phyloP scores from a whole-genome alignment of 2,329 filamentous ascomycete genomes.

The Tolypocladium album region DNA sequence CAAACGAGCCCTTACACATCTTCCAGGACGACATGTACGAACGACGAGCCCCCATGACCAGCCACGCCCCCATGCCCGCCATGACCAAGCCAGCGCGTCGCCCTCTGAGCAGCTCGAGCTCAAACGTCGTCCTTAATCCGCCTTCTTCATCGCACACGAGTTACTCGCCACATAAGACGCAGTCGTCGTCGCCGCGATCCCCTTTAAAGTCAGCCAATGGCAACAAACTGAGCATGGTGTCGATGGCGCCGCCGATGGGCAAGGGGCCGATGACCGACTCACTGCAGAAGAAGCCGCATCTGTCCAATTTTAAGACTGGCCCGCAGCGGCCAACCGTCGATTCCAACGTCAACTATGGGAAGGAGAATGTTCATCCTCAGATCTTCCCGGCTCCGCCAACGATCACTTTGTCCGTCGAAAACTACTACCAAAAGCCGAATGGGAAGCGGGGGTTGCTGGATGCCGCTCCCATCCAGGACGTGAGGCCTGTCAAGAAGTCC shows the following conservation, averaged over 20 bases:
- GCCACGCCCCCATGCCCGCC: conserved; percentile 45
- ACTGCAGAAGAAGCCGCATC: conserved; percentile 53
- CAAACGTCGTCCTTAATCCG: conserved; percentile 59
- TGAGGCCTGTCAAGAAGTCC: conserved; percentile 54
- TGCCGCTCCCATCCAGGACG: conserved; percentile 61
- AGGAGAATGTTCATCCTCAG: conserved; percentile 45
- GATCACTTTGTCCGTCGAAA: conserved; percentile 40
- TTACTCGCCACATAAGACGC: conserved; percentile 61
- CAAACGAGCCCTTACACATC: conserved; percentile 38
- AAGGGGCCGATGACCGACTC: conserved; percentile 51
- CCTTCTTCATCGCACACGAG: conserved; percentile 39
- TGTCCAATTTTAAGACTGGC: conserved; percentile 48
- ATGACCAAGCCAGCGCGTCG: conserved; percentile 35
- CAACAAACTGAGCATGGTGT: conserved; percentile 55
- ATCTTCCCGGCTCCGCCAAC: conserved; percentile 36
- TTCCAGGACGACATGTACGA: conserved; percentile 41
- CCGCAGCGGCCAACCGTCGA: conserved; percentile 42
- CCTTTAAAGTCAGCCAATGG: conserved; percentile 41
- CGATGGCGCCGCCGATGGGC: conserved; percentile 53
- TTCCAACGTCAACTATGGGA: conserved; percentile 29
- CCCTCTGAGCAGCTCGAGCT: conserved; percentile 38
- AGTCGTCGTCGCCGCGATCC: conserved; percentile 49
- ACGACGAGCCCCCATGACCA: conserved; percentile 36
- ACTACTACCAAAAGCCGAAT: conserved; percentile 39
- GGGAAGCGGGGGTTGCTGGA: conserved; percentile 59